Conservation (phyloP, 2,329 filamentous ascomycete species). For the Cyphellophora europaea region DNA sequence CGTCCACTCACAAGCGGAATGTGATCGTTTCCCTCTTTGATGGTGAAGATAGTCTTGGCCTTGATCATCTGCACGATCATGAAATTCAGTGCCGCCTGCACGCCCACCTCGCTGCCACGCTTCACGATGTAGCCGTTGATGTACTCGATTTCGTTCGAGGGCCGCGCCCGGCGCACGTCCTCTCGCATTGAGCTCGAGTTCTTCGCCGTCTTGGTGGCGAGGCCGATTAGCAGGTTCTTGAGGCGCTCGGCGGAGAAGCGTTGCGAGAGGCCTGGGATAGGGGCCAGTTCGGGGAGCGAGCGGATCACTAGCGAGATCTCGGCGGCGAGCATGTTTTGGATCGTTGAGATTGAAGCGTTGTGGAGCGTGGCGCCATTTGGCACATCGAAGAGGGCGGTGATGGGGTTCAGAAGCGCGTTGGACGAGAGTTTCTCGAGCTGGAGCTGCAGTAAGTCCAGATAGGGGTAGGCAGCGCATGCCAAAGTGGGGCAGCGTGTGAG, state of each 20-base stretch:
- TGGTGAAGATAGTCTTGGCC: conserved; percentile 44
- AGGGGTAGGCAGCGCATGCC: conserved; percentile 48
- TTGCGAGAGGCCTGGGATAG: conserved; percentile 48
- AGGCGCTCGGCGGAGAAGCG: conserved; percentile 54
- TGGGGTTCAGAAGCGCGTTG: conserved; percentile 66
- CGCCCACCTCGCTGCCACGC: conserved; percentile 60
- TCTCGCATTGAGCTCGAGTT: conserved; percentile 60
- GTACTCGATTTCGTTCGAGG: conserved; percentile 66
- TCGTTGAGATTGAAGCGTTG: conserved; percentile 55
- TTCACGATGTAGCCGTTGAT: conserved; percentile 81
- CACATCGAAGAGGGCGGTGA: conserved; percentile 70
- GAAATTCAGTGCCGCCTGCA: conserved; percentile 64
- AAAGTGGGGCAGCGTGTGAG: conserved; percentile 56
- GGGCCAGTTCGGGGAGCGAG: conserved; percentile 62
- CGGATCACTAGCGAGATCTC: conserved; percentile 68
- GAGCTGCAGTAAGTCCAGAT: conserved; percentile 53
- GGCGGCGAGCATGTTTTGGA: conserved; percentile 61
- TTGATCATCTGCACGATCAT: conserved; percentile 64
- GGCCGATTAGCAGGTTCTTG: conserved; percentile 47
- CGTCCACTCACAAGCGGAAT: not conserved
- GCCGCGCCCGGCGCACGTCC: conserved; percentile 49
- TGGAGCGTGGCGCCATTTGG: conserved; percentile 61
- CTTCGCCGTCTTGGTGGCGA: conserved; percentile 45
- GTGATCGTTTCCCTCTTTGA: not conserved
- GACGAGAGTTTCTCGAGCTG: conserved; percentile 75